phyloP scores from a whole-genome alignment of 148 eudicot species.

The Polygonum aviculare region DNA sequence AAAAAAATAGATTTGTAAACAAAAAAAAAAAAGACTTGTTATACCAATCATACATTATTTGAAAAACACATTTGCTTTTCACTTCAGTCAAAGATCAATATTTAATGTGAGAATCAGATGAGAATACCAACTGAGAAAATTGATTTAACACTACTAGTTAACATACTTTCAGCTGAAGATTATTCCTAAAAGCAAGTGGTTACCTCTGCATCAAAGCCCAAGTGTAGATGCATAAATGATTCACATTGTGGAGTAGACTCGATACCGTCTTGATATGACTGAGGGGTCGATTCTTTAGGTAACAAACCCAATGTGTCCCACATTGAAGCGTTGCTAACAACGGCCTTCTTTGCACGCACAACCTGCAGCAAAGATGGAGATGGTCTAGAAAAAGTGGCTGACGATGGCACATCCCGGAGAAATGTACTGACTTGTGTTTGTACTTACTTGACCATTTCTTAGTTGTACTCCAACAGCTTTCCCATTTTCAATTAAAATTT shows the following conservation, averaged over 20 bases:
- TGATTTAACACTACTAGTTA: neutral
- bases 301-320: conserved; percentile 85
- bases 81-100: no score
- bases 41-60: no score
- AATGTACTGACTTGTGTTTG: neutral
- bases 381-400: neutral
- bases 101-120: neutral
- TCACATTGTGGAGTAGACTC: conserved; percentile 82
- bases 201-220: conserved; percentile 96
- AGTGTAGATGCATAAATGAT: conserved; percentile 97
- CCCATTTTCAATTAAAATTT: conserved; percentile 79
- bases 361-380: conserved; percentile 41
- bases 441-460: conserved; percentile 81
- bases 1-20: no score
- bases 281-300: conserved; percentile 66
- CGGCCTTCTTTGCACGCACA: conserved; percentile 89
- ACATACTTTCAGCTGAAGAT: neutral
- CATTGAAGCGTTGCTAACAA: conserved; percentile 98
- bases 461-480: conserved; percentile 87
- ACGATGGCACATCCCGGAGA: neutral
- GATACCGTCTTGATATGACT: conserved; percentile 47
- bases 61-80: no score
- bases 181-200: neutral
- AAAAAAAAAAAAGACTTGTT: no score
- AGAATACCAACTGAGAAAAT: neutral